Evolutionary conservation across 306 rosid genomes (phyloP).

Genomic region (Sesbania bispinosa): DNA sequence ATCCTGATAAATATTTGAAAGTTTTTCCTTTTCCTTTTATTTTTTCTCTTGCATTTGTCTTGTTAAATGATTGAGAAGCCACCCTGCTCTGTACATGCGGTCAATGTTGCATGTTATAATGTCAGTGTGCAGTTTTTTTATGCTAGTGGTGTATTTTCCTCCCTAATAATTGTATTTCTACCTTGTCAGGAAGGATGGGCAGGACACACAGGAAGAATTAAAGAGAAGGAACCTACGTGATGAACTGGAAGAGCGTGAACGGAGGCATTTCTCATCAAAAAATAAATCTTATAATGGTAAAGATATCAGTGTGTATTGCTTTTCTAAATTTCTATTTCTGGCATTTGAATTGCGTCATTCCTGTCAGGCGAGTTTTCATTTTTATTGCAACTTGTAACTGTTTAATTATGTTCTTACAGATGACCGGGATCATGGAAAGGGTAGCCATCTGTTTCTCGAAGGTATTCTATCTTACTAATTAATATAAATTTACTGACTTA

Average conservation of each 20-base stretch:
- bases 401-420: constrained; percentile 50
- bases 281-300: constrained; percentile 72
- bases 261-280: constrained; percentile 91
- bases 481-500: neutral
- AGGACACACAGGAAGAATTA: constrained; percentile 83
- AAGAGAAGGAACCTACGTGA: constrained; percentile 84
- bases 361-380: neutral
- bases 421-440: constrained; percentile 84
- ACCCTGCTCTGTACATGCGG: neutral
- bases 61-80: neutral
- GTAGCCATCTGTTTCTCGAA: constrained; percentile 70
- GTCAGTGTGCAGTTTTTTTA: neutral
- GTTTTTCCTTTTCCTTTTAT: no score
- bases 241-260: constrained; percentile 87
- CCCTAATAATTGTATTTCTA: neutral
- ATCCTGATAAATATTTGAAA: neutral
- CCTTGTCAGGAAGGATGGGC: constrained; percentile 75
- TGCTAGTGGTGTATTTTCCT: neutral
- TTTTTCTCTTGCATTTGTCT: no score
- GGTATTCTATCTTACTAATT: constrained; percentile 40
- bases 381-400: neutral
- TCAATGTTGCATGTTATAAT: neutral
- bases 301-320: neutral
- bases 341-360: neutral
- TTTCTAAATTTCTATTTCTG: neutral